These are phyloP conservation scores for Apiotrichum laibachii DNA, from an alignment of 1,284 basidiomycete species.

Conservation along the genomic window DNA sequence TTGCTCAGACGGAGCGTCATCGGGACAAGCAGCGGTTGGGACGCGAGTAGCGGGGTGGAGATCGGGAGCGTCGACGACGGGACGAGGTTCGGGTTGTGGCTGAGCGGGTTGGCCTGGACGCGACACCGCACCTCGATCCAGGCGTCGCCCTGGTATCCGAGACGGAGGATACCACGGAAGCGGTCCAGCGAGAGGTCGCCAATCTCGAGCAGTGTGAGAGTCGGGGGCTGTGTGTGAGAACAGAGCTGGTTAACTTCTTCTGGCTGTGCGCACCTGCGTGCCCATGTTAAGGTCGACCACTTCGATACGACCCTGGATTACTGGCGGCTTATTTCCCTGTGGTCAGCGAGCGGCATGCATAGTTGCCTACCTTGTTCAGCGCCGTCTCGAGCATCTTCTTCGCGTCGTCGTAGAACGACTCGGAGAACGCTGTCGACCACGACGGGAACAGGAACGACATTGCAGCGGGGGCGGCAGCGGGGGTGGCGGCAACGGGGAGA, in stretches of 20 bases:
- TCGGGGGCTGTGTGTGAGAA: constrained; percentile 69
- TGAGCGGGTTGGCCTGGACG: constrained; percentile 63
- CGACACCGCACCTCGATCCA: constrained; percentile 93
- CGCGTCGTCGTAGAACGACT: constrained; percentile 89
- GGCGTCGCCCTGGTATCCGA: constrained; percentile 94
- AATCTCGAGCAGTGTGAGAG: constrained; percentile 95
- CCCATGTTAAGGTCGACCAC: constrained; percentile 99
- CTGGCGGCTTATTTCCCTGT: constrained; percentile 87
- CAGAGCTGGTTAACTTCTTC: not conserved
- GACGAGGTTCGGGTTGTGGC: constrained; percentile 79
- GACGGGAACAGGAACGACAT: constrained; percentile 95
- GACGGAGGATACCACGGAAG: constrained; percentile 93
- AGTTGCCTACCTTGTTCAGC: constrained; percentile 69
- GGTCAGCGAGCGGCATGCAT: not conserved
- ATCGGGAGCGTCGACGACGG: constrained; percentile 69
- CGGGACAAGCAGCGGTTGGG: constrained; percentile 89
- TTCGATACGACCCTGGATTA: constrained; percentile 95
- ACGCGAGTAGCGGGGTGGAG: constrained; percentile 78
- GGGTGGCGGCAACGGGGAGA: too few relatives aligned
- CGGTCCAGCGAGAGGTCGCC: constrained; percentile 94
- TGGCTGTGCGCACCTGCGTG: constrained; percentile 65
- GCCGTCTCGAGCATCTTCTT: constrained; percentile 91
- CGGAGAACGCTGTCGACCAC: constrained; percentile 90
- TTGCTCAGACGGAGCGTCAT: constrained; percentile 97
- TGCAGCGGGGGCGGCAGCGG: constrained; percentile 5